These are phyloP conservation scores for Volvariella surrecta DNA, from an alignment of 1,284 basidiomycete species.

Conservation along the genomic window DNA sequence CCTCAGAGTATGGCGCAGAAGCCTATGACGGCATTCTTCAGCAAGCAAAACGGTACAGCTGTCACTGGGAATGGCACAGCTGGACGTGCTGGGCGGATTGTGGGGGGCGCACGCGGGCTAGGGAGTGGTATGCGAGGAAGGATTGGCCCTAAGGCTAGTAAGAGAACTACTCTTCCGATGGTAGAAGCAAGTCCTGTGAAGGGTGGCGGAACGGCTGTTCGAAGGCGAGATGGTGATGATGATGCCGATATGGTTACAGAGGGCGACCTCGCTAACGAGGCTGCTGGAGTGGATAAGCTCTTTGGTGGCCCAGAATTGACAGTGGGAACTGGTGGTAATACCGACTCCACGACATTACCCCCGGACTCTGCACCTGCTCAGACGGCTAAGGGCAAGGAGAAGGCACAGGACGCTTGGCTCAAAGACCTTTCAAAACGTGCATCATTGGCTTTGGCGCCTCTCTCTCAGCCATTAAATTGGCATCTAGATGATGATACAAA, in stretches of 20 bases:
- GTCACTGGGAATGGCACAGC: not conserved
- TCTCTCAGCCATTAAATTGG: conserved; percentile 45
- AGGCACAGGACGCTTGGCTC: conserved; percentile 23
- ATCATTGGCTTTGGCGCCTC: conserved; percentile 47
- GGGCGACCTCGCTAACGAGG: conserved; percentile 1
- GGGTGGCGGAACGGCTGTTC: conserved; percentile 27
- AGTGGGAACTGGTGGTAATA: no score
- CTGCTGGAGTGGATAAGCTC: conserved; percentile 1
- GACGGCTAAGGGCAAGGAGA: conserved; percentile 13
- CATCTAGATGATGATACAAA: conserved; percentile 24
- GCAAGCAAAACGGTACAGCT: conserved; percentile 1
- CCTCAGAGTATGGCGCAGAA: conserved; percentile 15
- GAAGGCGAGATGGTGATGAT: conserved; percentile 9
- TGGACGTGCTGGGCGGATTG: not conserved
- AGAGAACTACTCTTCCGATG: conserved; percentile 52
- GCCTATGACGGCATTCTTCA: conserved; percentile 18
- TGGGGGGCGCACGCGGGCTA: conserved; percentile 4
- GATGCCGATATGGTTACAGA: conserved; percentile 16
- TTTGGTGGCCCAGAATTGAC: no score
- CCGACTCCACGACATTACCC: no score
- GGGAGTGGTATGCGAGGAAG: conserved; percentile 13
- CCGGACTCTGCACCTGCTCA: no score
- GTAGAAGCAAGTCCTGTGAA: conserved; percentile 54
- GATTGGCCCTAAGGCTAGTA: conserved; percentile 45
- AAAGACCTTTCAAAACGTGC: conserved; percentile 42